Percentiles rank a stretch among this genome's conserved stretches.
Conservation (phyloP, 805 yeast species). For the Tetrapisispora iriomotensis region DNA sequence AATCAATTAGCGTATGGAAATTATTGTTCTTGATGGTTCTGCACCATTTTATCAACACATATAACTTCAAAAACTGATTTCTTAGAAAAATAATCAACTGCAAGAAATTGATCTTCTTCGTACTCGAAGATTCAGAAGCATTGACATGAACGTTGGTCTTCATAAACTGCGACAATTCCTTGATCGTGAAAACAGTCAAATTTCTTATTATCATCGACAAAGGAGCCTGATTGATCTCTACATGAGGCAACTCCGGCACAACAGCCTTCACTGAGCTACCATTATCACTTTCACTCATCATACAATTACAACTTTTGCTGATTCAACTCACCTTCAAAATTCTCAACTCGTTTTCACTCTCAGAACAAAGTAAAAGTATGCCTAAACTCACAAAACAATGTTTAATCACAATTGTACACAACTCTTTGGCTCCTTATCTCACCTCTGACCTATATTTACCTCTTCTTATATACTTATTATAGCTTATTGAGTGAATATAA, state of each 20-base stretch:
- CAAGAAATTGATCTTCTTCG: conserved; percentile 59
- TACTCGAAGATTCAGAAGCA: conserved; percentile 22
- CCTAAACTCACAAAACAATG: too few species aligned
- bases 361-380: too few species aligned
- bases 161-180: conserved; percentile 28
- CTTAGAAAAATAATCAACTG: conserved; percentile 61
- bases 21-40: conserved; percentile 54
- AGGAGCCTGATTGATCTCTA: conserved; percentile 28
- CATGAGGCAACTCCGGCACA: conserved; percentile 27
- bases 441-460: too few species aligned
- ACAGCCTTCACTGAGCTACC: neutral
- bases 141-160: conserved; percentile 23
- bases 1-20: conserved; percentile 68
- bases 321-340: too few species aligned
- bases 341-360: too few species aligned
- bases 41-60: conserved; percentile 82
- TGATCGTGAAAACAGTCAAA: conserved; percentile 25
- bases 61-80: conserved; percentile 74
- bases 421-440: too few species aligned
- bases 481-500: too few species aligned
- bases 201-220: conserved; percentile 26
- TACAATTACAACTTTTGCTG: too few species aligned
- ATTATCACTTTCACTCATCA: neutral
- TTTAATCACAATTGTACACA: too few species aligned
- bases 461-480: too few species aligned